A percentile compares a stretch with the other conserved stretches of the same genome.
phyloP scores from a whole-genome alignment of 2,329 filamentous ascomycete species.

The Scolecobasidium constrictum region DNA sequence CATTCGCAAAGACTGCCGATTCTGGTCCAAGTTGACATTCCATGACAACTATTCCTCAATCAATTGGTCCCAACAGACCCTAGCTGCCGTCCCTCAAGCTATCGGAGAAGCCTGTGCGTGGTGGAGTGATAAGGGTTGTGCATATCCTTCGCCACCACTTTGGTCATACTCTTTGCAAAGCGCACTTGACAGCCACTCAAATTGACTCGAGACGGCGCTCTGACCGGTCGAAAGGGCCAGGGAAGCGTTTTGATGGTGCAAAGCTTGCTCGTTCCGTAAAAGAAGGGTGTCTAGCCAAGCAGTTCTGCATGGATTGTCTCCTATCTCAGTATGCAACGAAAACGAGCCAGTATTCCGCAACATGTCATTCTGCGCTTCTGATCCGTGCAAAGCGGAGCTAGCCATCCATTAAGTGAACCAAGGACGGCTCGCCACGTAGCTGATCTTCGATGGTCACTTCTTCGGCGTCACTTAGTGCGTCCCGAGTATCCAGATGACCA shows the following conservation, averaged over 20 bases:
- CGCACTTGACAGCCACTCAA: neutral
- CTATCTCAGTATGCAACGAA: neutral
- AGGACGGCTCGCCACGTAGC: conserved; percentile 40
- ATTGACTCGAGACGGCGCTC: neutral
- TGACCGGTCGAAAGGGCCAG: neutral
- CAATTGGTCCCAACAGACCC: neutral
- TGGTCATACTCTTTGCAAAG: neutral
- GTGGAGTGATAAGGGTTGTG: neutral
- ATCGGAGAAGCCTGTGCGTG: neutral
- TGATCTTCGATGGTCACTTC: conserved; percentile 37
- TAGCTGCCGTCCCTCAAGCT: neutral
- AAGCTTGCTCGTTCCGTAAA: neutral
- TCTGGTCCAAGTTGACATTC: no score
- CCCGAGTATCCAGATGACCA: conserved; percentile 30
- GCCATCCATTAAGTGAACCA: conserved; percentile 24
- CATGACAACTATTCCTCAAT: neutral
- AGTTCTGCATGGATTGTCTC: neutral
- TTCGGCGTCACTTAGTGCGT: conserved; percentile 36
- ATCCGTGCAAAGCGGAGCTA: conserved; percentile 5
- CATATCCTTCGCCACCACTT: conserved; percentile 4
- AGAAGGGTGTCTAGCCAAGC: conserved; percentile 1
- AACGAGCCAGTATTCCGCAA: neutral
- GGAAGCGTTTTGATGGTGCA: neutral
- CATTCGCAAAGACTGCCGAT: no score
- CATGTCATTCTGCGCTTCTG: conserved; percentile 1